phyloP scores from a whole-genome alignment of 2,329 filamentous ascomycete genomes.

The Sclerotinia spermophila region DNA sequence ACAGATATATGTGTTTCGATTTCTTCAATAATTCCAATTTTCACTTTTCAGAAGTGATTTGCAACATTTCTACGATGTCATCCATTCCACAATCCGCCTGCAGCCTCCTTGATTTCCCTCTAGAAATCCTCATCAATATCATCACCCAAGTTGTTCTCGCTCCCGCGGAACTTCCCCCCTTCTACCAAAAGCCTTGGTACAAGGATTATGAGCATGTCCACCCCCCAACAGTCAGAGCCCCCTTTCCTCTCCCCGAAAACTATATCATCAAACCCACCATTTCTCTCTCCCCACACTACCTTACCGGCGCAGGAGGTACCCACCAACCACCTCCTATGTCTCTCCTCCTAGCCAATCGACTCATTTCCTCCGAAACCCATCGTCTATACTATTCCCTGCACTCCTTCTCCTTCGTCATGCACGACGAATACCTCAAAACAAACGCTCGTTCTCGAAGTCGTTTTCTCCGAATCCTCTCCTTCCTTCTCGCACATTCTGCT shows the following conservation, averaged over 20 bases:
- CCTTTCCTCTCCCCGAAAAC: not conserved
- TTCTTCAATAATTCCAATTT: not conserved
- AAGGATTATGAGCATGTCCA: not conserved
- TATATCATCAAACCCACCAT: not conserved
- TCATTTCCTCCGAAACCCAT: slow-evolving; percentile 32
- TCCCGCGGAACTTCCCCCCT: not conserved
- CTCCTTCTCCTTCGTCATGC: slow-evolving; percentile 28
- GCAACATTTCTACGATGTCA: not conserved
- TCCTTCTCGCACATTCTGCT: slow-evolving; percentile 25
- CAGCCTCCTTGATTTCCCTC: slow-evolving; percentile 31
- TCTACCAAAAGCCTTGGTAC: not conserved
- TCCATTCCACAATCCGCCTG: not conserved
- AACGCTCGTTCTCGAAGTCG: not conserved
- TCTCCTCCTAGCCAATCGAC: slow-evolving; percentile 29
- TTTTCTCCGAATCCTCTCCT: slow-evolving; percentile 24
- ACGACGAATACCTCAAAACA: not conserved
- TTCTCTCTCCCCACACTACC: not conserved
- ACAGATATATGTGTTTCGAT: not conserved
- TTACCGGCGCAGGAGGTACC: not conserved
- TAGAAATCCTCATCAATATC: slow-evolving; percentile 33
- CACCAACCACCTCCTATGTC: slow-evolving; percentile 22
- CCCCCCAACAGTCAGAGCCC: not conserved
- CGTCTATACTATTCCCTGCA: slow-evolving; percentile 32
- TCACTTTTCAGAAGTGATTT: not conserved
- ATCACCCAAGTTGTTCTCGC: slow-evolving; percentile 24